Evolutionary conservation across 2,329 filamentous ascomycete genomes (phyloP).

Genomic region (Alternaria consortialis): DNA sequence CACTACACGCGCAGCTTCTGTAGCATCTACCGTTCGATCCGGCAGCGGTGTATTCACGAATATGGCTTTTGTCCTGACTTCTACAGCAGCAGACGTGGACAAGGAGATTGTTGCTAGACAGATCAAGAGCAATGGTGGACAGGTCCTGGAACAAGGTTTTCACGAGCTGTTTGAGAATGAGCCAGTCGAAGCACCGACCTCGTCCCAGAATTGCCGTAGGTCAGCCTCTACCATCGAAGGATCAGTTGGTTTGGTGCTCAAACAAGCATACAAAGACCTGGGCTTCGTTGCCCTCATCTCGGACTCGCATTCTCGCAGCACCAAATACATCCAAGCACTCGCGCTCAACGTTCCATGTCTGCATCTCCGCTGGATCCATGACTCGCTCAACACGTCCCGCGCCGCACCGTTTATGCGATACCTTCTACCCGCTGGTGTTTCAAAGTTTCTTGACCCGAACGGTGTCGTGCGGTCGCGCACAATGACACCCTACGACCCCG

Average conservation of each 20-base stretch:
- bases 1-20: conserved; percentile 39
- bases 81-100: conserved; percentile 63
- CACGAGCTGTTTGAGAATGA: conserved; percentile 76
- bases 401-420: conserved; percentile 82
- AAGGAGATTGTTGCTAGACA: conserved; percentile 66
- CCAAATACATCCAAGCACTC: conserved; percentile 94
- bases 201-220: conserved; percentile 25
- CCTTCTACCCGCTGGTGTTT: conserved; percentile 84
- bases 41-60: conserved; percentile 69
- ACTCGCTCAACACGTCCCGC: conserved; percentile 69
- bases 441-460: conserved; percentile 69
- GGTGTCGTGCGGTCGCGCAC: conserved; percentile 80
- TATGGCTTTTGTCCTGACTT: conserved; percentile 90
- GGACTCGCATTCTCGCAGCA: conserved; percentile 83
- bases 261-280: conserved; percentile 60
- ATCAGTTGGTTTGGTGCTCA: conserved; percentile 62
- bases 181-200: conserved; percentile 26
- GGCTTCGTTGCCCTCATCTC: conserved; percentile 88
- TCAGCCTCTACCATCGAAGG: conserved; percentile 24
- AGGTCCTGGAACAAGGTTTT: conserved; percentile 77
- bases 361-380: conserved; percentile 79
- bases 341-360: conserved; percentile 89
- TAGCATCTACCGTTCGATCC: conserved; percentile 36
- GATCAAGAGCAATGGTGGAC: conserved; percentile 77
- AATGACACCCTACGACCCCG: conserved; percentile 67